Base-by-base conservation (phyloP, 768 basidiomycete species). In the Hygrophoropsis aurantiaca region DNA sequence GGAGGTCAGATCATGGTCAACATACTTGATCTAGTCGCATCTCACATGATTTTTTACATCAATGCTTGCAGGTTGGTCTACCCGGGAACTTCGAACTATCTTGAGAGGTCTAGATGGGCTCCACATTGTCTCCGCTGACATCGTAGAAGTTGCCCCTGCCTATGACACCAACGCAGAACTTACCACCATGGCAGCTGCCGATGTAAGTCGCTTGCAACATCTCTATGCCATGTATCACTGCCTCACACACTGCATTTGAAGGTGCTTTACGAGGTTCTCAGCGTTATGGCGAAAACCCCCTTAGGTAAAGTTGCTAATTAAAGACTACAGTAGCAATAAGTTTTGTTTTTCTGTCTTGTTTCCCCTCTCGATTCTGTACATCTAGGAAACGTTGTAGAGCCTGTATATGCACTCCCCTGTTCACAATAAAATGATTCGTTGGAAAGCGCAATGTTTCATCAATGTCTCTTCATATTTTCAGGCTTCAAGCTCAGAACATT, bases 131-230 rank as follows among this genome's bases (percentile, higher is more conserved):
- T 87, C 83, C 30, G 86, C 84, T 8, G 90, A 92, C 60, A 80
- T 92, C 36, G 90, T 92, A 38, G 90, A 92, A 60, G 90, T 91
- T 19, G 84, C 87, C 1, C 90, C 89, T 13, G 86, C 88, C 5
- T 89, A 90, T 58, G 88, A 89, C 50, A 75, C 74, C 8, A 81
- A 80, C 47, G 82, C 80, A 11, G 82, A 83, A 55, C 68, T 80
- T 44, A 83, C 82, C 3, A 78, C 79, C 10, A 79, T 83, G 73
- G 79, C 80, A 2, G 82, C 82, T 20, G 81, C 81, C 0, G 80
- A 83, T 54, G 73, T 78, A 60, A 61, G 78, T 70, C 10, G 35
- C n/a, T n/a, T n/a, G n/a, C n/a, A n/a, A n/a, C n/a, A n/a, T n/a
- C 47, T 23, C 18, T 53, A 21, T 42, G 34, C 25, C 46, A 49